These are phyloP conservation scores for Ganoderma meredithae DNA, from an alignment of 1,284 basidiomycete genomes.

Conservation along the genomic window DNA sequence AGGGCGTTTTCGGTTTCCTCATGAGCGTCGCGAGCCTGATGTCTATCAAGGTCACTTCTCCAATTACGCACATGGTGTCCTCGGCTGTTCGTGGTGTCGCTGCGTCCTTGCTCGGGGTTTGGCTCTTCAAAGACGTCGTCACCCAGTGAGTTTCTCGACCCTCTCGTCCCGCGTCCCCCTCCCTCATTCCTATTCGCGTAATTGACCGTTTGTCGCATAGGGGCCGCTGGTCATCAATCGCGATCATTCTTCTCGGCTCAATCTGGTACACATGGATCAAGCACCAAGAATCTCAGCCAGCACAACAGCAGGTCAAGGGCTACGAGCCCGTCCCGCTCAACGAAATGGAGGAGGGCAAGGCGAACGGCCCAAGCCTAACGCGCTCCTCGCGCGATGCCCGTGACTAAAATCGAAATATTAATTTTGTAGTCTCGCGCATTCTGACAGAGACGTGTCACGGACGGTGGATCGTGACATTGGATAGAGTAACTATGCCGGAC, in stretches of 20 bases:
- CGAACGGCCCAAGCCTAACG: conserved; percentile 14
- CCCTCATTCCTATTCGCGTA: background rate
- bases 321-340: conserved; percentile 61
- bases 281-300: conserved; percentile 62
- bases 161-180: background rate
- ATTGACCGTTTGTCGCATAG: conserved; percentile 46
- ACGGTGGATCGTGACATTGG: background rate
- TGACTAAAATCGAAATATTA: conserved; percentile 14
- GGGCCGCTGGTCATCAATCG: conserved; percentile 81
- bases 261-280: conserved; percentile 89
- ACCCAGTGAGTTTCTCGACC: conserved; percentile 60
- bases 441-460: background rate
- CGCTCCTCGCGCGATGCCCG: conserved; percentile 23
- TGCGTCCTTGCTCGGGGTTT: conserved; percentile 77
- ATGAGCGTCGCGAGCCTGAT: conserved; percentile 91
- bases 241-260: conserved; percentile 81
- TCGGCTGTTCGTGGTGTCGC: conserved; percentile 87
- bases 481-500: background rate
- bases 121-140: conserved; percentile 79
- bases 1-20: conserved; percentile 86
- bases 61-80: conserved; percentile 92
- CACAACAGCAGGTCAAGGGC: conserved; percentile 16
- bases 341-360: conserved; percentile 55
- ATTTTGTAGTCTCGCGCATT: background rate
- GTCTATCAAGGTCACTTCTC: conserved; percentile 91